Conservation (phyloP, 1,139 yeast genomes). For the Yamadazyma pseudoaaseri region DNA sequence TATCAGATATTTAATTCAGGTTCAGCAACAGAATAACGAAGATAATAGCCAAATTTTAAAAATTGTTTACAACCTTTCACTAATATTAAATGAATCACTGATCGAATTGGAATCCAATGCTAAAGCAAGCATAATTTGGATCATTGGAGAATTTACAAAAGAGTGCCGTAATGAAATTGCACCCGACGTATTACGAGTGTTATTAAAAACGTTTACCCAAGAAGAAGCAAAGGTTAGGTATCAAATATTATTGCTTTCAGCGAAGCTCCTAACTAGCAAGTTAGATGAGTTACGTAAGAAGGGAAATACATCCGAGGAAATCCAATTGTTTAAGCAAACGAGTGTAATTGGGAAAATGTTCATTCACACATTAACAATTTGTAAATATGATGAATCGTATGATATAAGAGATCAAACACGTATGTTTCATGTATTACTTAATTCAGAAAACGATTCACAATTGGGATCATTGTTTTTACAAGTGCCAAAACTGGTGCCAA, state of each 20-base stretch:
- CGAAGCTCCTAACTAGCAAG: conserved; percentile 65
- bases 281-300: conserved; percentile 21
- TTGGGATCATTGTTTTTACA: conserved; percentile 77
- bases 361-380: conserved; percentile 59
- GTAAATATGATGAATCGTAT: conserved; percentile 71
- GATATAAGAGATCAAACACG: conserved; percentile 89
- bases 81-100: conserved; percentile 24
- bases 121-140: conserved; percentile 84
- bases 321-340: conserved; percentile 24
- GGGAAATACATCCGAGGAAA: conserved; percentile 19
- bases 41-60: conserved; percentile 27
- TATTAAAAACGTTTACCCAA: conserved; percentile 55
- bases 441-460: conserved; percentile 37
- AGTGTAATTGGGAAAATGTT: conserved; percentile 53
- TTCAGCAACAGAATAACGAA: conserved; percentile 22
- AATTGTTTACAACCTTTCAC: conserved; percentile 39
- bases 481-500: conserved; percentile 75
- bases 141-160: conserved; percentile 75
- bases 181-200: conserved; percentile 71
- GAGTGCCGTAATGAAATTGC: conserved; percentile 49
- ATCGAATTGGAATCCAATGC: conserved; percentile 50
- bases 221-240: conserved; percentile 63
- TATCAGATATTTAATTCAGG: conserved; percentile 71
- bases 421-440: conserved; percentile 55
- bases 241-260: conserved; percentile 70